A percentile compares a stretch with the other conserved stretches of the same genome.
Evolutionary conservation across 345 rosid species (phyloP).

Genomic region (Toxicodendron radicans): DNA sequence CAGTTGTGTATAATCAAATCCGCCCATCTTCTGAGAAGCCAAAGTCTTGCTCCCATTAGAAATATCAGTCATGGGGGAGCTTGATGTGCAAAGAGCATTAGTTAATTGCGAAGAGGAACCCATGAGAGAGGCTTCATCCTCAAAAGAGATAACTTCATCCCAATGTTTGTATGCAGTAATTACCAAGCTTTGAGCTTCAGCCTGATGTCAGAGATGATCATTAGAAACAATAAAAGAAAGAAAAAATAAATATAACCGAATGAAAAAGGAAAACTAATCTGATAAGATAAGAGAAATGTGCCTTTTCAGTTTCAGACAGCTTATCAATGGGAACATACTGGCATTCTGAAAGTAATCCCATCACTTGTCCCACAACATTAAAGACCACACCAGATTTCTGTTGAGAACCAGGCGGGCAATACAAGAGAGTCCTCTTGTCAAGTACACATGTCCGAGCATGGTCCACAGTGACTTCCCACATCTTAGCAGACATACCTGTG

Average conservation of each 20-base stretch:
- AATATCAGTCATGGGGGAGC: constrained; percentile 43
- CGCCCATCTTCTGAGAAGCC: constrained; percentile 48
- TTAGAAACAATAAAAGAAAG: constrained; percentile 23
- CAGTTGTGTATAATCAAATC: constrained; percentile 59
- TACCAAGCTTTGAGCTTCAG: constrained; percentile 65
- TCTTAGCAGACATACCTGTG: constrained; percentile 97
- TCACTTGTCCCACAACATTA: constrained; percentile 85
- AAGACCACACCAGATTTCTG: constrained; percentile 84
- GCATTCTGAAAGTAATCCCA: constrained; percentile 70
- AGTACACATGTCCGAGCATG: constrained; percentile 84
- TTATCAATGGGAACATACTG: constrained; percentile 63
- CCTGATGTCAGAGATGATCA: constrained; percentile 40
- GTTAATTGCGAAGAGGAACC: constrained; percentile 42
- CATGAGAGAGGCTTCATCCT: constrained; percentile 54
- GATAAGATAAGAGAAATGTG: constrained; percentile 27
- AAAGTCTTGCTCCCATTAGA: constrained; percentile 38
- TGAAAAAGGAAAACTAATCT: constrained; percentile 1
- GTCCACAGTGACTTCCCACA: constrained; percentile 94
- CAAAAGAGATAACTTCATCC: constrained; percentile 61
- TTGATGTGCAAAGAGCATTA: constrained; percentile 31
- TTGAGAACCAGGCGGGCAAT: constrained; percentile 55
- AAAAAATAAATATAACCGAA: constrained; percentile 14
- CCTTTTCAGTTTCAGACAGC: constrained; percentile 87
- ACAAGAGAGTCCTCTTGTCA: constrained; percentile 63
- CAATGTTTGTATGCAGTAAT: constrained; percentile 66